phyloP scores from a whole-genome alignment of 1,139 yeast genomes.

The Candida sojae region DNA sequence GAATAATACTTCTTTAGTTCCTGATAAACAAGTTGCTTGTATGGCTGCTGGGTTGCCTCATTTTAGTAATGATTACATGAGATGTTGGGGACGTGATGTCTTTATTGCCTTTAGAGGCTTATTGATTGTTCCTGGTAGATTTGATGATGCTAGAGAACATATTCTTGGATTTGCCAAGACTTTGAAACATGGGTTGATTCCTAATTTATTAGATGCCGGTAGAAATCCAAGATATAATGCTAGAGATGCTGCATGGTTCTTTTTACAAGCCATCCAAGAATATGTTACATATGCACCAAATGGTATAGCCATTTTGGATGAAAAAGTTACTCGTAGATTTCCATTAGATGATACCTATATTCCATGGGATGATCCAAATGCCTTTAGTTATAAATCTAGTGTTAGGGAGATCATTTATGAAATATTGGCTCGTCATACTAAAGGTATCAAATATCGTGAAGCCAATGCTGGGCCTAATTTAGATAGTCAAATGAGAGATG shows the following conservation, averaged over 20 bases:
- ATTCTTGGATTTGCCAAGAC: conserved; percentile 89
- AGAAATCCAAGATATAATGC: conserved; percentile 94
- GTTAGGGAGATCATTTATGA: conserved; percentile 81
- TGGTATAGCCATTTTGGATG: conserved; percentile 68
- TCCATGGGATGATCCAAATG: conserved; percentile 66
- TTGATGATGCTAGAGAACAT: conserved; percentile 77
- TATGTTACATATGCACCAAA: conserved; percentile 68
- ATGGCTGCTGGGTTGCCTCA: conserved; percentile 98
- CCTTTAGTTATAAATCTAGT: conserved; percentile 70
- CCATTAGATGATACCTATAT: conserved; percentile 86
- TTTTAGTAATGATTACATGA: conserved; percentile 85
- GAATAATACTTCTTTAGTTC: conserved; percentile 74
- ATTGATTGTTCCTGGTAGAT: conserved; percentile 73
- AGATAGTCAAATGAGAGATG: conserved; percentile 90
- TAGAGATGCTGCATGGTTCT: conserved; percentile 97
- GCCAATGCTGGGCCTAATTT: conserved; percentile 91
- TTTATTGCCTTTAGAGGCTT: conserved; percentile 86
- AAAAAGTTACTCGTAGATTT: conserved; percentile 77
- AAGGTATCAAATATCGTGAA: conserved; percentile 84
- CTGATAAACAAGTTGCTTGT: conserved; percentile 63
- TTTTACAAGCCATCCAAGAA: conserved; percentile 83
- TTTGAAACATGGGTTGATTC: conserved; percentile 91
- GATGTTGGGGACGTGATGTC: conserved; percentile 99
- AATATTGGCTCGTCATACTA: conserved; percentile 81
- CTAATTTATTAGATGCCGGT: conserved; percentile 90